Percentiles rank a stretch among this genome's conserved stretches.
These are phyloP conservation scores for Penstemon newberryi DNA, from an alignment of 257 asterid genomes.

Conservation along the genomic window DNA sequence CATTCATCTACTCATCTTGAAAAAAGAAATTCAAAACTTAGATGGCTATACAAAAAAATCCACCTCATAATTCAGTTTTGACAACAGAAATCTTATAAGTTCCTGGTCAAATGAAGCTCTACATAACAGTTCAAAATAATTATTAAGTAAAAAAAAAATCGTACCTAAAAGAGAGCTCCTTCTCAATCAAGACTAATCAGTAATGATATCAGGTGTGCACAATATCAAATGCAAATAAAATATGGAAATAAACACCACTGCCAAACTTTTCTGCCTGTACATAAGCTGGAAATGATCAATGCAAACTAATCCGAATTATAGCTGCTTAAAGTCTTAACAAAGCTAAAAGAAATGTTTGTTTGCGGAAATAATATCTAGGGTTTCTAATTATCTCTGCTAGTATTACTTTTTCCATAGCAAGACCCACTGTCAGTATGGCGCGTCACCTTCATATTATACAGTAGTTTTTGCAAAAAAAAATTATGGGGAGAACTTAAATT, in stretches of 20 bases:
- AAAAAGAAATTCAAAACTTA: not conserved
- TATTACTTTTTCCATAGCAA: constrained; percentile 15
- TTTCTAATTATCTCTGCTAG: constrained; percentile 37
- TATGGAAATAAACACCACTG: not conserved
- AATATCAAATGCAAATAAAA: not conserved
- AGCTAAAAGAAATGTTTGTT: constrained; percentile 32
- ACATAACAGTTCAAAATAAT: not conserved
- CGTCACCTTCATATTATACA: not conserved
- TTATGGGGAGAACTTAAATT: too few species aligned
- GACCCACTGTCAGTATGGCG: constrained; percentile 32
- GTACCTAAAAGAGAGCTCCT: constrained; percentile 37
- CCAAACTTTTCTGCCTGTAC: constrained; percentile 16
- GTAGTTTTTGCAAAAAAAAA: too few species aligned
- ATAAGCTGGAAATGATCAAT: constrained; percentile 14
- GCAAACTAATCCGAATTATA: not conserved
- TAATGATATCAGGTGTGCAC: constrained; percentile 23
- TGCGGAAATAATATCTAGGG: constrained; percentile 35
- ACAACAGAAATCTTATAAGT: not conserved
- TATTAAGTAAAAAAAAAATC: not conserved
- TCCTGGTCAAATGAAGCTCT: not conserved
- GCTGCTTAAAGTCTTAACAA: not conserved
- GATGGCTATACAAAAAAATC: not conserved
- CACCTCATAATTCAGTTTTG: not conserved
- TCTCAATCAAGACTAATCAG: constrained; percentile 25
- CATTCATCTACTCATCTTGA: not conserved